A percentile compares a stretch with the other conserved stretches of the same genome.
Evolutionary conservation across 1,284 basidiomycete genomes (phyloP).

Genomic region (Sphaerobolus stellatus): DNA sequence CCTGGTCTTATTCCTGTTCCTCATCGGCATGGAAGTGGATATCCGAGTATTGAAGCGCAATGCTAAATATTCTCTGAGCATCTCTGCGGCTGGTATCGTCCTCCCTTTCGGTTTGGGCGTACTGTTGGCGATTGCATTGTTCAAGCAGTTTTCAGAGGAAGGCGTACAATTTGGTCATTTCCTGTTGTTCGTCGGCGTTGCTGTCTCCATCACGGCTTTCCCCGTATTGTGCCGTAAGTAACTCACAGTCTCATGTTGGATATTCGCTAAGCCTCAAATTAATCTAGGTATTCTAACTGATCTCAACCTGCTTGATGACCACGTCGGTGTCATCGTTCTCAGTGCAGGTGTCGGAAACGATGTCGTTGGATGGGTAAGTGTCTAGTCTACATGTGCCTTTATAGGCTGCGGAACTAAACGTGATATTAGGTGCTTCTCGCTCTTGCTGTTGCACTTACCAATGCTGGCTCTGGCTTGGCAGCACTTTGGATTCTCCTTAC

Average conservation of each 20-base stretch:
- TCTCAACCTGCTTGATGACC: conserved; percentile 51
- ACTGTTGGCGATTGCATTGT: conserved; percentile 61
- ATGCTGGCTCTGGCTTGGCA: conserved; percentile 50
- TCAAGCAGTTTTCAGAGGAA: conserved; percentile 55
- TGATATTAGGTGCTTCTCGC: conserved; percentile 43
- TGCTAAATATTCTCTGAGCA: conserved; percentile 40
- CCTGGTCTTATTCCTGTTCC: conserved; percentile 86
- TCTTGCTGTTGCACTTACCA: conserved; percentile 62
- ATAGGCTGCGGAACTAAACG: conserved; percentile 19
- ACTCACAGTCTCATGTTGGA: no score
- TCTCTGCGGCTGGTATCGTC: conserved; percentile 58
- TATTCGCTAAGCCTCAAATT: neutral
- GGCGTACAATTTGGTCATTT: conserved; percentile 64
- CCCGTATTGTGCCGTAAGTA: conserved; percentile 58
- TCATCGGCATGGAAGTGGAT: conserved; percentile 89
- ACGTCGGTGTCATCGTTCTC: conserved; percentile 66
- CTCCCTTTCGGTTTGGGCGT: conserved; percentile 69
- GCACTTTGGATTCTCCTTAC: conserved; percentile 65
- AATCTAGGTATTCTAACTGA: conserved; percentile 48
- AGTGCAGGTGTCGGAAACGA: conserved; percentile 74
- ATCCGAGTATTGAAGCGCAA: conserved; percentile 56
- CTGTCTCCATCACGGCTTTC: conserved; percentile 64
- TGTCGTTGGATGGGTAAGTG: conserved; percentile 45
- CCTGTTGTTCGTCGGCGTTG: conserved; percentile 67
- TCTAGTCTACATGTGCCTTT: neutral